phyloP scores from a whole-genome alignment of 2,329 filamentous ascomycete species.

The Ophiostoma sp. region DNA sequence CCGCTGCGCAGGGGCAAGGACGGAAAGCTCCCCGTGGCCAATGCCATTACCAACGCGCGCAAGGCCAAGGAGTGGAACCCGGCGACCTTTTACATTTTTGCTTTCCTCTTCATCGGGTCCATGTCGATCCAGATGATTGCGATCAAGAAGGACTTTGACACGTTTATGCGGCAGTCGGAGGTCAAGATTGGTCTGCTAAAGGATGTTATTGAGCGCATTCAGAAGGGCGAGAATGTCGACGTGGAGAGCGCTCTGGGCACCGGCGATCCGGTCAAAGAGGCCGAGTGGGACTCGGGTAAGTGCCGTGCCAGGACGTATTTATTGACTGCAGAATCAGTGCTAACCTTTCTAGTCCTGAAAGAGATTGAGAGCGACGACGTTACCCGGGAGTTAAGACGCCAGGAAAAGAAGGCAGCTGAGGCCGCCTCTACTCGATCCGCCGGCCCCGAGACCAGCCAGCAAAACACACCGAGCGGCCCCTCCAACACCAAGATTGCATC shows the following conservation, averaged over 20 bases:
- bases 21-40: constrained; percentile 38
- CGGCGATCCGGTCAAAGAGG: constrained; percentile 71
- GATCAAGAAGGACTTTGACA: constrained; percentile 71
- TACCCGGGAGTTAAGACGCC: constrained; percentile 49
- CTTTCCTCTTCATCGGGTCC: constrained; percentile 85
- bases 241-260: constrained; percentile 81
- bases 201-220: constrained; percentile 71
- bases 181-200: constrained; percentile 73
- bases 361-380: constrained; percentile 66
- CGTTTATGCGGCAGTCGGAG: constrained; percentile 74
- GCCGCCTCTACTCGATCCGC: constrained; percentile 22
- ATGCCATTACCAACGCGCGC: constrained; percentile 38
- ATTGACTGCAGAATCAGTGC: background rate
- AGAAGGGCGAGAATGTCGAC: constrained; percentile 75
- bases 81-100: constrained; percentile 77
- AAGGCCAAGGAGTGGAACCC: constrained; percentile 73
- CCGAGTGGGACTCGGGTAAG: constrained; percentile 82
- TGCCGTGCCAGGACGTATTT: background rate
- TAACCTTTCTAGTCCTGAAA: constrained; percentile 53
- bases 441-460: background rate
- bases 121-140: constrained; percentile 93
- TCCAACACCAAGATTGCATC: constrained; percentile 23
- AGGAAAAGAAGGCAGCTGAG: constrained; percentile 41
- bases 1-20: constrained; percentile 52
- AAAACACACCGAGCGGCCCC: background rate